Evolutionary conservation across 768 basidiomycete genomes (phyloP).

Genomic region (Tylopilus cervinicoccineus): DNA sequence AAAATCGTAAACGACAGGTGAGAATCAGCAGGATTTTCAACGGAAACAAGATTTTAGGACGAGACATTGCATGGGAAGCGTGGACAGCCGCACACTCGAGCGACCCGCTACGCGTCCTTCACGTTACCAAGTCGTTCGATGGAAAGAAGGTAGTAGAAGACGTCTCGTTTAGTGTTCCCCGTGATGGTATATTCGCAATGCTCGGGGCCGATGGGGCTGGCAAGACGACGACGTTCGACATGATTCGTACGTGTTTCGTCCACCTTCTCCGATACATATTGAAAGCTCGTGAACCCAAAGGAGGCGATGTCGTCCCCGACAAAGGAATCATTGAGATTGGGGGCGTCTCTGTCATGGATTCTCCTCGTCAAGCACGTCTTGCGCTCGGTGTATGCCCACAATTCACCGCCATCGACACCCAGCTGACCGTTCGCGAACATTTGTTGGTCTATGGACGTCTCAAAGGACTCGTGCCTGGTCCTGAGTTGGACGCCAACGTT

Average conservation of each 20-base stretch:
- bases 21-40: conserved; percentile 10
- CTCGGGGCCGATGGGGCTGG: conserved; percentile 83
- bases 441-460: conserved; percentile 66
- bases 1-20: conserved; percentile 13
- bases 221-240: conserved; percentile 78
- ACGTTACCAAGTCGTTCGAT: conserved; percentile 58
- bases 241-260: conserved; percentile 54
- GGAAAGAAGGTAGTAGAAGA: conserved; percentile 63
- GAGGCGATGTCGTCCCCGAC: conserved; percentile 66
- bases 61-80: conserved; percentile 57
- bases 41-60: conserved; percentile 21
- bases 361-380: conserved; percentile 60
- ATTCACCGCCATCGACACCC: conserved; percentile 77
- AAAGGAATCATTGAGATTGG: conserved; percentile 66
- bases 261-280: neutral
- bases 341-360: conserved; percentile 59
- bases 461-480: conserved; percentile 56
- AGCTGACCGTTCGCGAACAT: conserved; percentile 77
- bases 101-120: conserved; percentile 59
- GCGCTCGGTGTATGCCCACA: conserved; percentile 81
- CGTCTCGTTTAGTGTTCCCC: conserved; percentile 63
- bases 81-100: conserved; percentile 42
- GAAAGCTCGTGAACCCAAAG: conserved; percentile 30
- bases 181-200: conserved; percentile 64
- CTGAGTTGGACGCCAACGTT: conserved; percentile 50